These are phyloP conservation scores for Urtica urens DNA, from an alignment of 306 rosid genomes.

Conservation along the genomic window DNA sequence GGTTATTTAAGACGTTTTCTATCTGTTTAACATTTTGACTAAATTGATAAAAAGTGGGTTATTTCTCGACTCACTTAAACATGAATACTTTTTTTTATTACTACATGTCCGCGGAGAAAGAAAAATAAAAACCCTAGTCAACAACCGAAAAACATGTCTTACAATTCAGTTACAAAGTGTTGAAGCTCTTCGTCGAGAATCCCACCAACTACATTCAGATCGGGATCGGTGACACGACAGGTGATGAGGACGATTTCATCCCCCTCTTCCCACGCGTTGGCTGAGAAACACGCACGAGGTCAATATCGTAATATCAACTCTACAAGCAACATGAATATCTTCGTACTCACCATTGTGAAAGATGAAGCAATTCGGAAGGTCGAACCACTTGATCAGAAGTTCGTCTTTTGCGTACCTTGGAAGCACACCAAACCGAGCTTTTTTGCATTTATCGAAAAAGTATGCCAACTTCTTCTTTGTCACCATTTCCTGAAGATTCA, in stretches of 20 bases:
- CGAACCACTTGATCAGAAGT: conserved; percentile 72
- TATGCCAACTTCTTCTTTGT: conserved; percentile 56
- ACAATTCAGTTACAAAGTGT: conserved; percentile 63
- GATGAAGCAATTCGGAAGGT: conserved; percentile 89
- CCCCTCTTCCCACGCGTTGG: conserved; percentile 98
- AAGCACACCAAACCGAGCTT: conserved; percentile 88
- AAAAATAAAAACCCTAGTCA: too few species aligned
- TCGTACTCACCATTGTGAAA: conserved; percentile 94
- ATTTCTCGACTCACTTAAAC: too few species aligned
- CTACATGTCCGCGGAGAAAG: too few species aligned
- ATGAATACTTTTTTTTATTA: too few species aligned
- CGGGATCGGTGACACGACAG: conserved; percentile 58
- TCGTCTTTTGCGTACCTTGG: conserved; percentile 90
- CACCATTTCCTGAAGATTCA: conserved; percentile 99
- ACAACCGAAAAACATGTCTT: conserved; percentile 22
- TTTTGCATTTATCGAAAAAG: conserved; percentile 70
- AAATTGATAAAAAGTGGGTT: too few species aligned
- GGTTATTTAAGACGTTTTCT: too few species aligned
- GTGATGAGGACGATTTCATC: conserved; percentile 84
- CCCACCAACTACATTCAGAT: conserved; percentile 50
- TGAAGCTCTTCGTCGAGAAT: conserved; percentile 55
- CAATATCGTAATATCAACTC: too few species aligned
- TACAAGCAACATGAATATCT: too few species aligned
- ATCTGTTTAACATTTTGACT: too few species aligned
- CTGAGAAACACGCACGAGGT: conserved; percentile 18